Percentiles rank a stretch among this genome's conserved stretches.
These are phyloP conservation scores for Cinnamomum chago DNA, from an alignment of 164 flowering plant genomes.

Conservation along the genomic window DNA sequence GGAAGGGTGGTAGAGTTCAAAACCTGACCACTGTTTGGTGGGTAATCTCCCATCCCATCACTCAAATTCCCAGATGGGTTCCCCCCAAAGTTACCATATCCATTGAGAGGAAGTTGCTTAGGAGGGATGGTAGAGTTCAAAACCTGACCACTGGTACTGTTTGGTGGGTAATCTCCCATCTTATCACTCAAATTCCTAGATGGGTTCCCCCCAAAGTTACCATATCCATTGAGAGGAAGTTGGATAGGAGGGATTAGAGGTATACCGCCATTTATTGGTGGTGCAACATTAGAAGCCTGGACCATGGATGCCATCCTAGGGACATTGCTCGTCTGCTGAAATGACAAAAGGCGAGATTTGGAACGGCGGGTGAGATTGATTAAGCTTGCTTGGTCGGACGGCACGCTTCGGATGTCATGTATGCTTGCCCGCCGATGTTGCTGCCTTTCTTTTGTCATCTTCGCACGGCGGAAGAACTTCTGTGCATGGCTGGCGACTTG, in stretches of 20 bases:
- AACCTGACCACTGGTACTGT: no score
- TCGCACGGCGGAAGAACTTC: conserved; percentile 18
- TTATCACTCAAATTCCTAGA: no score
- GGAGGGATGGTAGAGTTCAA: no score
- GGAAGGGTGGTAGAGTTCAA: no score
- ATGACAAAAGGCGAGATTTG: not conserved
- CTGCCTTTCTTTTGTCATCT: not conserved
- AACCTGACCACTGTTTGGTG: no score
- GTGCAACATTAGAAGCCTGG: not conserved
- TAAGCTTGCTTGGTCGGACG: not conserved
- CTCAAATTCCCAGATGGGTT: no score
- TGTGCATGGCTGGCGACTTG: conserved; percentile 36
- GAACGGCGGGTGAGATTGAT: not conserved
- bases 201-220: no score
- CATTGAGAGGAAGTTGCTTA: no score
- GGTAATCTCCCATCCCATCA: no score
- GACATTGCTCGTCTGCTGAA: not conserved
- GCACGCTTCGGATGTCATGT: conserved; percentile 10
- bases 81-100: no score
- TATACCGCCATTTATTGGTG: not conserved
- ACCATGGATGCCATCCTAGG: not conserved
- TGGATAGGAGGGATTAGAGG: not conserved
- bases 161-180: no score
- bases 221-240: no score
- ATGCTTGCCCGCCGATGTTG: conserved; percentile 9